A percentile compares a stretch with the other conserved stretches of the same genome.
Evolutionary conservation across 495 filamentous ascomycete genomes (phyloP).

Genomic region (Aspergillus baeticus): DNA sequence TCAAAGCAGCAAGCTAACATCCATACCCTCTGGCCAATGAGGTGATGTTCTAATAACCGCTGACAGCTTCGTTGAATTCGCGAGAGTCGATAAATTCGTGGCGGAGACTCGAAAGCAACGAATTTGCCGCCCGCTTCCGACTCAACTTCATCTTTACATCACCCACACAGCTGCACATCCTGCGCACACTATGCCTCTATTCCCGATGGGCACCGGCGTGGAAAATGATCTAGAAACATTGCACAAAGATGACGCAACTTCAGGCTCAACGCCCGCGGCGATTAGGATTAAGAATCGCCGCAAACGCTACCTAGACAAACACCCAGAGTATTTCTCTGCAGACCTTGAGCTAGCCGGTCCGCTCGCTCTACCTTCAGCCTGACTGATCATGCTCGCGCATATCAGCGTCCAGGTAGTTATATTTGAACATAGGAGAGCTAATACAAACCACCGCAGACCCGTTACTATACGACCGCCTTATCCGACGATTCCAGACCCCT

Average conservation of each 20-base stretch:
- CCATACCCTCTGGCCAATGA: constrained; percentile 14
- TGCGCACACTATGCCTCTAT: constrained; percentile 36
- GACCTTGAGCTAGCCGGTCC: constrained; percentile 64
- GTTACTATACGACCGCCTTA: constrained; percentile 73
- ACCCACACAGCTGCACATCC: background rate
- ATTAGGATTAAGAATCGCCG: constrained; percentile 58
- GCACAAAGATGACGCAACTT: constrained; percentile 1
- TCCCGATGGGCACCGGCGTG: constrained; percentile 34
- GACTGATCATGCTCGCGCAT: constrained; percentile 8
- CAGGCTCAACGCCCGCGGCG: constrained; percentile 11
- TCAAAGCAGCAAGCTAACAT: constrained; percentile 14
- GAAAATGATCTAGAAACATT: constrained; percentile 11
- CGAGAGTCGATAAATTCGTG: background rate
- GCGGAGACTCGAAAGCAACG: background rate
- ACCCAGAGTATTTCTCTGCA: constrained; percentile 64
- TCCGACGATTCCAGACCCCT: constrained; percentile 73
- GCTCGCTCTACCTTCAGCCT: constrained; percentile 35
- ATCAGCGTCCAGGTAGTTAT: background rate
- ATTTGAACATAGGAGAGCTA: constrained; percentile 24
- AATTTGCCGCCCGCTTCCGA: constrained; percentile 35
- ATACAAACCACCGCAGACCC: constrained; percentile 56
- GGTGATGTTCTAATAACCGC: background rate
- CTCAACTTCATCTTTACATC: background rate
- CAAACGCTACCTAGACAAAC: constrained; percentile 61
- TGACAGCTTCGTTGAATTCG: background rate